These are phyloP conservation scores for Lunasporangiospora selenospora DNA, from an alignment of 192 early-diverging fungal genomes.

Conservation along the genomic window DNA sequence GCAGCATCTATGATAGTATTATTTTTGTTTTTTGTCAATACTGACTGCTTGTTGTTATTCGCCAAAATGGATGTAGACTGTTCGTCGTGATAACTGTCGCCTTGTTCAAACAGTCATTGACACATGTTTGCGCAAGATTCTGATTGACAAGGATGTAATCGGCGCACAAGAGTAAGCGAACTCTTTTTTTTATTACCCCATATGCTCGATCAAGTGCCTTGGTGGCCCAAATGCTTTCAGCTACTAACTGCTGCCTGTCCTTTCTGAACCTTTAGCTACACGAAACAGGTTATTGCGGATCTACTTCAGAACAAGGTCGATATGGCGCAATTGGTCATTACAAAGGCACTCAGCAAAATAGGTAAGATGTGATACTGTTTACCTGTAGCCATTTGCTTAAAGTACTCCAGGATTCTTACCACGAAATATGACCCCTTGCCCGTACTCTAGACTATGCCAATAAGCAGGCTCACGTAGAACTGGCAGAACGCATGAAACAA, in stretches of 20 bases:
- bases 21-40: background rate
- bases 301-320: slow-evolving; percentile 97
- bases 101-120: slow-evolving; percentile 93
- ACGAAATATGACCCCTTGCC: background rate
- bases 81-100: slow-evolving; percentile 94
- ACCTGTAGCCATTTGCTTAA: background rate
- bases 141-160: slow-evolving; percentile 87
- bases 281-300: slow-evolving; percentile 90
- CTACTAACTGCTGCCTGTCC: background rate
- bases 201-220: too few relatives aligned
- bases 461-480: slow-evolving; percentile 95
- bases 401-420: background rate
- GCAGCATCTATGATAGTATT: background rate
- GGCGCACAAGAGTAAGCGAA: slow-evolving; percentile 77
- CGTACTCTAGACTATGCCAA: slow-evolving; percentile 79
- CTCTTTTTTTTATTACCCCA: background rate
- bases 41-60: background rate
- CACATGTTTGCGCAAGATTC: slow-evolving; percentile 87
- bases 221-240: too few relatives aligned
- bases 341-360: slow-evolving; percentile 93
- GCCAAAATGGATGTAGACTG: slow-evolving; percentile 65
- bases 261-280: slow-evolving; percentile 60
- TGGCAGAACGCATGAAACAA: slow-evolving; percentile 96
- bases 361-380: slow-evolving; percentile 43
- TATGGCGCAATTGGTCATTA: slow-evolving; percentile 94